These are phyloP conservation scores for Pseudisothecium myosuroides DNA, from an alignment of 225 moss, liverwort and hornwort species.

Conservation along the genomic window DNA sequence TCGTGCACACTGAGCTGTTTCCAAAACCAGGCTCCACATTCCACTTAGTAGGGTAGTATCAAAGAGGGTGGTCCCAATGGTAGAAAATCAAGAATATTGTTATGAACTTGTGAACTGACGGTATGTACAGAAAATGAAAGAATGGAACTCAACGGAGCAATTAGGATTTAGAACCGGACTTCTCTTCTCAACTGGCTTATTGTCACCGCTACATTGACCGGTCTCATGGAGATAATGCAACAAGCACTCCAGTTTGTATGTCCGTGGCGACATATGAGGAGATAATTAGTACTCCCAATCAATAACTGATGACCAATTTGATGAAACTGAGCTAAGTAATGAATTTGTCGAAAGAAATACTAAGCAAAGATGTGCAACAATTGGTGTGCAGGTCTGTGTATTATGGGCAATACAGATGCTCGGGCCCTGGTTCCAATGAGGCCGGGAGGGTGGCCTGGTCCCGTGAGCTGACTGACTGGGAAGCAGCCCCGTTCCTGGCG, in stretches of 20 bases:
- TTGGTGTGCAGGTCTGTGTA: conserved; percentile 23
- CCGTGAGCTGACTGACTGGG: conserved; percentile 18
- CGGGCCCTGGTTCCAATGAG: conserved; percentile 35
- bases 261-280: neutral
- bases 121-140: neutral
- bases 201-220: neutral
- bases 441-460: conserved; percentile 30
- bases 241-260: neutral
- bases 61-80: neutral
- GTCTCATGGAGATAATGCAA: neutral
- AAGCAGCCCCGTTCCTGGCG: conserved; percentile 25
- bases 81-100: neutral
- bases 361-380: neutral
- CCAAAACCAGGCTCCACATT: neutral
- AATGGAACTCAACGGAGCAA: neutral
- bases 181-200: neutral
- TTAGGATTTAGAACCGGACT: neutral
- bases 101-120: neutral
- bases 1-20: neutral
- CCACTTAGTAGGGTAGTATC: neutral
- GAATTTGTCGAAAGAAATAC: neutral
- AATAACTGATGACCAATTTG: neutral
- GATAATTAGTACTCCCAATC: neutral
- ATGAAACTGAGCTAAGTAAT: neutral
- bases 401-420: conserved; percentile 38